These are phyloP conservation scores for Talaromyces marneffei DNA, from an alignment of 2,329 filamentous ascomycete species.

Conservation along the genomic window DNA sequence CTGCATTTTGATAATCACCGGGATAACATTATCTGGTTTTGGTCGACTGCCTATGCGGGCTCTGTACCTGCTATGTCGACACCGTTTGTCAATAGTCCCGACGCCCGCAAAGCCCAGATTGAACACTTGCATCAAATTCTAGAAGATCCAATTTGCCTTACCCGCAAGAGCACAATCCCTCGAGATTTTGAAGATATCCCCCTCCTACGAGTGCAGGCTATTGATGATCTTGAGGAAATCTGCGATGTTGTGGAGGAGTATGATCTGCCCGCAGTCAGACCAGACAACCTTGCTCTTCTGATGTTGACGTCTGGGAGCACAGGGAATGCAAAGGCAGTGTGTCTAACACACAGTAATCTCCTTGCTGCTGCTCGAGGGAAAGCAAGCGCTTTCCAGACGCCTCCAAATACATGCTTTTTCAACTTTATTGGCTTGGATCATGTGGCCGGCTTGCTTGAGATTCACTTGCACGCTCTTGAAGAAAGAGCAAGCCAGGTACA, in stretches of 20 bases:
- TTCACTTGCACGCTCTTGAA: slow-evolving; percentile 36
- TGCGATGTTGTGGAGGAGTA: background rate
- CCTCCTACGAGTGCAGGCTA: background rate
- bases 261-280: background rate
- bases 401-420: slow-evolving; percentile 19
- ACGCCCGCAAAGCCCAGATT: slow-evolving; percentile 25
- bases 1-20: slow-evolving; percentile 29
- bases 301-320: slow-evolving; percentile 51
- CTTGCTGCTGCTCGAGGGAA: slow-evolving; percentile 40
- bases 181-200: background rate
- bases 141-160: slow-evolving; percentile 16
- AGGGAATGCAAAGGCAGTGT: slow-evolving; percentile 47
- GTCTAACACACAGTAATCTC: slow-evolving; percentile 39
- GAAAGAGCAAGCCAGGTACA: slow-evolving; percentile 44
- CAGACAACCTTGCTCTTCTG: slow-evolving; percentile 25
- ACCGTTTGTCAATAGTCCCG: slow-evolving; percentile 23
- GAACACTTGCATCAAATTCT: slow-evolving; percentile 21
- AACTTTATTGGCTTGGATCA: slow-evolving; percentile 40
- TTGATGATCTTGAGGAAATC: background rate
- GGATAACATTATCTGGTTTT: slow-evolving; percentile 34
- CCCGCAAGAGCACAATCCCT: background rate
- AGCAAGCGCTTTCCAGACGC: background rate
- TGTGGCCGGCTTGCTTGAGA: slow-evolving; percentile 33
- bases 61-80: slow-evolving; percentile 29
- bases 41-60: slow-evolving; percentile 29